Evolutionary conservation across 768 basidiomycete species (phyloP), one percentile per base, ranked within the genome.

Genomic region (Termitomyces sp.): DNA sequence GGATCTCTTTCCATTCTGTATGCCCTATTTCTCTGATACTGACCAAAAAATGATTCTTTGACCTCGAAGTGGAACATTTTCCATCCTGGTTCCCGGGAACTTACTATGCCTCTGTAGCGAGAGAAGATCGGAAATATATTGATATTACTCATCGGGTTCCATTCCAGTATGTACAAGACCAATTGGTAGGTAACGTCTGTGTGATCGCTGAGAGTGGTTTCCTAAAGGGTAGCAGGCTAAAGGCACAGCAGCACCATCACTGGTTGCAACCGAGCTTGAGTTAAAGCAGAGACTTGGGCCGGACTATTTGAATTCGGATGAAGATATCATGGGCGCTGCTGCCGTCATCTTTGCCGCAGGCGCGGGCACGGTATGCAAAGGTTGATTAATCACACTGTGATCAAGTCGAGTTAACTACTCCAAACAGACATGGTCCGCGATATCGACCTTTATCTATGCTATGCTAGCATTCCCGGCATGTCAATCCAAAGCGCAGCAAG

Each of bases 391-490:
- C n/a, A 14, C 10, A 32, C 8, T 51, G 5, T n/a, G 18, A 14
- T 33, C 14, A 35, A n/a, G 7, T 41, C 16, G 4, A 40, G 28
- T 55, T 23, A 41, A 30, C 6, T 40, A 44, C 56, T 35, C 57
- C n/a, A 3, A 23, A 4, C 23, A 76, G 74, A 75, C 72, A 0
- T 70, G 66, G 32, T 67, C 73, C 4, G 61, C 71, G 0, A 43
- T 77, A 2, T 63, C 63, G 6, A 63, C 68, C 2, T 77, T 79
- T 59, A 60, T 80, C 48, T 68, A 78, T 16, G 73, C 74, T 5
- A 77, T 81, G 75, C 67, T 74, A 13, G 58, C 70, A 6, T 62
- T 76, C 61, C 79, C 78, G 0, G 69, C 72, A 16, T 66, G 70
- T 8, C 75, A 75, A 55, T 57, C 50, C 9, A 69, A 64, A 38